Percentiles rank a stretch among this genome's conserved stretches.
These are phyloP conservation scores for Jacaranda copaia DNA, from an alignment of 257 asterid genomes.

Conservation along the genomic window DNA sequence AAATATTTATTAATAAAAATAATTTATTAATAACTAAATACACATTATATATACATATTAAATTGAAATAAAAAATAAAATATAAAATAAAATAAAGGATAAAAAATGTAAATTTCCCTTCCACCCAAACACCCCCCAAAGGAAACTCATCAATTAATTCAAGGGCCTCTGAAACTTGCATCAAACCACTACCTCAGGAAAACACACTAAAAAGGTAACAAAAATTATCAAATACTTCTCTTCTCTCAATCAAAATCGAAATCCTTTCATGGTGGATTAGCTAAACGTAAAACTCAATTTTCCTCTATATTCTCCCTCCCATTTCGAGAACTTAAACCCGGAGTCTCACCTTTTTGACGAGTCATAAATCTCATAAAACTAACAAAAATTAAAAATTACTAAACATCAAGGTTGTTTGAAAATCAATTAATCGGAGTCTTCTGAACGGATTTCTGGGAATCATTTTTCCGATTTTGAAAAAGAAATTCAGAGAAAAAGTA, in stretches of 20 bases:
- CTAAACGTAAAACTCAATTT: slow-evolving; percentile 49
- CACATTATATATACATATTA: too few species aligned
- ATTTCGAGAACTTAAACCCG: slow-evolving; percentile 35
- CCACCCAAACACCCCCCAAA: slow-evolving; percentile 32
- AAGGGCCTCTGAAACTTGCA: slow-evolving; percentile 25
- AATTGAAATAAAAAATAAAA: too few species aligned
- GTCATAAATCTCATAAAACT: slow-evolving; percentile 19
- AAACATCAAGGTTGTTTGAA: background rate
- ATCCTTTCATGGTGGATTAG: slow-evolving; percentile 47
- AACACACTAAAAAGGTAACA: background rate
- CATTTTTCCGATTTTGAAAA: slow-evolving; percentile 13
- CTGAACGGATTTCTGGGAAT: slow-evolving; percentile 6
- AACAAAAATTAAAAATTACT: background rate
- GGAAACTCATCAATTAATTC: slow-evolving; percentile 29
- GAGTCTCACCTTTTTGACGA: slow-evolving; percentile 8
- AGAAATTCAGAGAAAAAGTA: slow-evolving; percentile 34
- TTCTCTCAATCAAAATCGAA: slow-evolving; percentile 41
- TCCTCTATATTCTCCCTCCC: slow-evolving; percentile 40
- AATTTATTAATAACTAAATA: too few species aligned
- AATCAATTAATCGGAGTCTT: slow-evolving; percentile 37
- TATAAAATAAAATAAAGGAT: too few species aligned
- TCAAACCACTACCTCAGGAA: slow-evolving; percentile 23
- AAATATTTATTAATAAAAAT: too few species aligned
- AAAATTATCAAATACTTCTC: slow-evolving; percentile 33
- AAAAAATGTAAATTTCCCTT: too few species aligned